Percentiles rank a stretch among this genome's conserved stretches.
Evolutionary conservation across 2,329 filamentous ascomycete species (phyloP).

Genomic region (Aspergillus sp.): DNA sequence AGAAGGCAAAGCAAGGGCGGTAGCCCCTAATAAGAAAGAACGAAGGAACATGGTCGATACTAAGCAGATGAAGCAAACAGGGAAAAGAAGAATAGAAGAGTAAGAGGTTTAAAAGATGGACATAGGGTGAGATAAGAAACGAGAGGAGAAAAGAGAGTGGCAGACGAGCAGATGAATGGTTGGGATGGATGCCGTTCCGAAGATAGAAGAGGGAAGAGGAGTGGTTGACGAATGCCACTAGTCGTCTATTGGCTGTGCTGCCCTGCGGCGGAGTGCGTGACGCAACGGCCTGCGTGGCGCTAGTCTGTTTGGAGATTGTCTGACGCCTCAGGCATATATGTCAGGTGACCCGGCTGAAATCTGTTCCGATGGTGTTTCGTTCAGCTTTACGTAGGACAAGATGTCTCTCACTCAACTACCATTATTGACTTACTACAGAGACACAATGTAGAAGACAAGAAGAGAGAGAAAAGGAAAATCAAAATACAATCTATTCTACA

Average conservation of each 20-base stretch:
- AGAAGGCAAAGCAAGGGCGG: slow-evolving; percentile 27
- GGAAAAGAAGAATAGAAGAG: not conserved
- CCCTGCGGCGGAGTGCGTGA: not conserved
- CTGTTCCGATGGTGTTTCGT: not conserved
- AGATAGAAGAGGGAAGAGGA: not conserved
- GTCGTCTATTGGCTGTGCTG: not conserved
- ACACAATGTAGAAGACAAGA: no score
- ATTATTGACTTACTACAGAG: no score
- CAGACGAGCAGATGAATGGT: not conserved
- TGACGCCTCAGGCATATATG: not conserved
- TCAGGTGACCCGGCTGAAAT: not conserved
- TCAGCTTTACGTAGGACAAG: no score
- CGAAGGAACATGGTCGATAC: slow-evolving; percentile 27
- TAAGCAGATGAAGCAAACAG: not conserved
- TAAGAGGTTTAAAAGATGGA: not conserved
- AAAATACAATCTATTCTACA: no score
- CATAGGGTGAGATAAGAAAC: not conserved
- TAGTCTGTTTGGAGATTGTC: not conserved
- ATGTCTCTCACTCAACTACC: no score
- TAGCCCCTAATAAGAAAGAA: slow-evolving; percentile 29
- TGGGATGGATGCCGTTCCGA: not conserved
- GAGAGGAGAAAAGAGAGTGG: not conserved
- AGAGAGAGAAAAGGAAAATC: no score
- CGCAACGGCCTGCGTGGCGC: not conserved
- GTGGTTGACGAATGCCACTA: not conserved